These are phyloP conservation scores for Echinochloa phyllopogon DNA, from an alignment of 176 grass and related monocot species.

Conservation along the genomic window DNA sequence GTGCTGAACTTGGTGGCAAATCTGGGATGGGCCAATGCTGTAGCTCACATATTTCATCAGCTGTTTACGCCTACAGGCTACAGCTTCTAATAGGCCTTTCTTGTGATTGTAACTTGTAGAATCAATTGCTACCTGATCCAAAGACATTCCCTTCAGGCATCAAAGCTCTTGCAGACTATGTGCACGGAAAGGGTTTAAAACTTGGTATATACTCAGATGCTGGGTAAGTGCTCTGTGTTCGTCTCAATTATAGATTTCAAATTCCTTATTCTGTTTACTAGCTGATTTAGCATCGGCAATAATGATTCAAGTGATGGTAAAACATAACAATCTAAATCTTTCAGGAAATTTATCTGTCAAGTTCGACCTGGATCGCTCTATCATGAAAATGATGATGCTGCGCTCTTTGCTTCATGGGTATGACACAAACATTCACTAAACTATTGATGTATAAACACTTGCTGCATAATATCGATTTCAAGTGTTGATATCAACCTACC, in stretches of 20 bases:
- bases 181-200: conserved; percentile 84
- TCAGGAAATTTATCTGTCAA: conserved; percentile 88
- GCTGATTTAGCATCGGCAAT: conserved; percentile 12
- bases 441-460: conserved; percentile 19
- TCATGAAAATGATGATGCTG: conserved; percentile 84
- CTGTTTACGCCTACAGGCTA: background rate
- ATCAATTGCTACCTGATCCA: conserved; percentile 78
- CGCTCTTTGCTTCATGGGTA: conserved; percentile 93
- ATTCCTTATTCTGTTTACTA: conserved; percentile 20
- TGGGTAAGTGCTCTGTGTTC: conserved; percentile 59
- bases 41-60: background rate
- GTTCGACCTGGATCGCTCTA: conserved; percentile 86
- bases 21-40: background rate
- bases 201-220: conserved; percentile 98
- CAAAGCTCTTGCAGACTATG: conserved; percentile 89
- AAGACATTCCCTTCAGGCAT: conserved; percentile 93
- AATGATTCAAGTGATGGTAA: conserved; percentile 25
- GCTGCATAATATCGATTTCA: background rate
- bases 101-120: conserved; percentile 53
- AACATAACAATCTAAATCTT: conserved; percentile 44
- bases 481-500: background rate
- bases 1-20: background rate
- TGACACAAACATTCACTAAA: conserved; percentile 23
- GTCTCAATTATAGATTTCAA: conserved; percentile 4
- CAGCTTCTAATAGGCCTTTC: background rate